Evolutionary conservation across 139 green algal species (phyloP), one percentile per base, ranked within the genome.

Genomic region (Astrephomene gubernaculifera): DNA sequence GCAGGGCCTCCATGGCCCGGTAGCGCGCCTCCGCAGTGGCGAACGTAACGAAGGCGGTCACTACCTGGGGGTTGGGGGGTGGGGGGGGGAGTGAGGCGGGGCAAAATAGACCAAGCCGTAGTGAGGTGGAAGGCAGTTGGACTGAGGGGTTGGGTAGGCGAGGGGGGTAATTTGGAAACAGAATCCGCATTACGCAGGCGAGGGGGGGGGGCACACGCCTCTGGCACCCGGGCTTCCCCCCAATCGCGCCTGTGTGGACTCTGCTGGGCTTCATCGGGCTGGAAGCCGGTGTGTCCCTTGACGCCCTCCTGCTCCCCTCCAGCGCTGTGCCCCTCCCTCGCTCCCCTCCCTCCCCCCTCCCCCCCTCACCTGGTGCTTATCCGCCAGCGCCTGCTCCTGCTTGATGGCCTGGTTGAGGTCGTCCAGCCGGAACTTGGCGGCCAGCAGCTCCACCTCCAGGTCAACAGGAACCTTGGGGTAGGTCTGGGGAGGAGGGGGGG

Each of bases 401-500:
- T 61, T 31, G 38, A 91, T 89, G 33, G 70, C 71, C 45, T 73
- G 31, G 2, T 52, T 86, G 52, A 89, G 27, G n/a, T 86, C 70
- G 1, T 57, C 65, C 33, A 85, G 71, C 69, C 86, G 70, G 43
- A 85, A 89, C 19, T 61, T 44, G 12, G 24, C 22, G 60, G 72
- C 64, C 14, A 87, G 71, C 63, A 89, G n/a, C 12, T 72, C 83
- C 60, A 82, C 41, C 74, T 88, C 83, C 54, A 88, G 54, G 22
- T 79, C 45, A 25, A 65, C 25, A 5, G n/a, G 31, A 3, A 75
- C 44, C 6, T 44, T 35, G 33, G 79, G 79, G 17, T 8, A 71
- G 7, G 53, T 35, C 52, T 81, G 45, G 9, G 68, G n/a, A 45
- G 45, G n/a, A n/a, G n/a, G n/a, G n/a, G n/a, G n/a, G n/a, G n/a